These are phyloP conservation scores for Trichophyton schoenleinii DNA, from an alignment of 2,329 filamentous ascomycete species.

Conservation along the genomic window DNA sequence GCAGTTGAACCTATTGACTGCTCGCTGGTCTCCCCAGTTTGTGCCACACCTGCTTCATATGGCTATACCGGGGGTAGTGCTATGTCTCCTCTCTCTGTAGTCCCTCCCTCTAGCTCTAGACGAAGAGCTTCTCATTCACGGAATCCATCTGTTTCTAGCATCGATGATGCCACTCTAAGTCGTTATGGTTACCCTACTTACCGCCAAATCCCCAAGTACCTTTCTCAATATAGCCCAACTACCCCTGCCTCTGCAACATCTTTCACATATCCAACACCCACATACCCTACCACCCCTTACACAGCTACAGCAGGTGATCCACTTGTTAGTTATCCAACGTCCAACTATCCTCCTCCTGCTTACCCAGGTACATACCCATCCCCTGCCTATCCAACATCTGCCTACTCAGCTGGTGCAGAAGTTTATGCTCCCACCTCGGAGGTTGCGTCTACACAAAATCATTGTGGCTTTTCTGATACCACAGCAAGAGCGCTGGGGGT, in stretches of 20 bases:
- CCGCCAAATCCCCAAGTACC: conserved; percentile 54
- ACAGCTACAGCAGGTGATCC: conserved; percentile 10
- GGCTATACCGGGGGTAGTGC: conserved; percentile 34
- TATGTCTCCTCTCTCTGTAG: conserved; percentile 51
- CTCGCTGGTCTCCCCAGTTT: conserved; percentile 34
- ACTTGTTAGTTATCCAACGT: conserved; percentile 15
- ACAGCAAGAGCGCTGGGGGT: conserved; percentile 1
- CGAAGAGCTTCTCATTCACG: conserved; percentile 33
- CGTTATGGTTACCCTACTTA: conserved; percentile 78
- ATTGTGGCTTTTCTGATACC: not conserved
- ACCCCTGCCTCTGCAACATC: conserved; percentile 29
- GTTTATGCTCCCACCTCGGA: conserved; percentile 28
- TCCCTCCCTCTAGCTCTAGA: conserved; percentile 30
- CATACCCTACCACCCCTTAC: conserved; percentile 16
- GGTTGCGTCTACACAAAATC: conserved; percentile 21
- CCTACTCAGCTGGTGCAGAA: not conserved
- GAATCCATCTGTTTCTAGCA: conserved; percentile 53
- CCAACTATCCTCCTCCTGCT: conserved; percentile 28
- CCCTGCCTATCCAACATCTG: not conserved
- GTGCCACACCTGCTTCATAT: conserved; percentile 24
- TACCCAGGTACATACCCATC: conserved; percentile 15
- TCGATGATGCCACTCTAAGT: conserved; percentile 53
- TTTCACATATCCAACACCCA: conserved; percentile 23
- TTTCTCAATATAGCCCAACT: conserved; percentile 31
- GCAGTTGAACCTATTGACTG: conserved; percentile 36